Evolutionary conservation across 2,329 filamentous ascomycete species (phyloP).

Genomic region (Sclerotinia nivalis): DNA sequence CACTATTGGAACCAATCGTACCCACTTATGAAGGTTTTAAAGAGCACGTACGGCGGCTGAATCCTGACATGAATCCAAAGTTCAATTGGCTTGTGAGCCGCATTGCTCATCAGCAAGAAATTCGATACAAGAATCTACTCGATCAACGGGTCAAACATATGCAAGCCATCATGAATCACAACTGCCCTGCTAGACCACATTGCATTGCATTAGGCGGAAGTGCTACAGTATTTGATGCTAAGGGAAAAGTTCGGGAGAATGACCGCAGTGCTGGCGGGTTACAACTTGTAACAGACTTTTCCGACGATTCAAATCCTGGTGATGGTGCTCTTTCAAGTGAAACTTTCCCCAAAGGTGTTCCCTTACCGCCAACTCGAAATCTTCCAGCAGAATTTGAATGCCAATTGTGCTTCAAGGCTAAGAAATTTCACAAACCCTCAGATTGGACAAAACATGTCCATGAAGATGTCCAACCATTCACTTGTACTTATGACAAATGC

Average conservation of each 20-base stretch:
- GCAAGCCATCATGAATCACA: constrained; percentile 54
- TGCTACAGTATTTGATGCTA: constrained; percentile 60
- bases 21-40: constrained; percentile 77
- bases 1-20: constrained; percentile 64
- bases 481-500: constrained; percentile 84
- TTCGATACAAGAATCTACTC: constrained; percentile 76
- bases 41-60: constrained; percentile 69
- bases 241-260: constrained; percentile 57
- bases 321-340: constrained; percentile 71
- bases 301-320: constrained; percentile 64
- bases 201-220: constrained; percentile 70
- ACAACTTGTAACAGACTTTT: constrained; percentile 56
- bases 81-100: constrained; percentile 71
- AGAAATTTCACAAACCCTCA: constrained; percentile 85
- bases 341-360: constrained; percentile 78
- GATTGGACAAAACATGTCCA: constrained; percentile 98
- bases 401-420: constrained; percentile 79
- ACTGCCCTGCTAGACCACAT: constrained; percentile 61
- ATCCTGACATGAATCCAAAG: constrained; percentile 65
- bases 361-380: constrained; percentile 72
- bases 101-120: constrained; percentile 77
- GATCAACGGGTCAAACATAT: constrained; percentile 70
- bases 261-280: constrained; percentile 58
- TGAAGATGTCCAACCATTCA: constrained; percentile 90
- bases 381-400: constrained; percentile 90